phyloP scores from a whole-genome alignment of 2,329 filamentous ascomycete species.

The Plenodomus tracheiphilus region DNA sequence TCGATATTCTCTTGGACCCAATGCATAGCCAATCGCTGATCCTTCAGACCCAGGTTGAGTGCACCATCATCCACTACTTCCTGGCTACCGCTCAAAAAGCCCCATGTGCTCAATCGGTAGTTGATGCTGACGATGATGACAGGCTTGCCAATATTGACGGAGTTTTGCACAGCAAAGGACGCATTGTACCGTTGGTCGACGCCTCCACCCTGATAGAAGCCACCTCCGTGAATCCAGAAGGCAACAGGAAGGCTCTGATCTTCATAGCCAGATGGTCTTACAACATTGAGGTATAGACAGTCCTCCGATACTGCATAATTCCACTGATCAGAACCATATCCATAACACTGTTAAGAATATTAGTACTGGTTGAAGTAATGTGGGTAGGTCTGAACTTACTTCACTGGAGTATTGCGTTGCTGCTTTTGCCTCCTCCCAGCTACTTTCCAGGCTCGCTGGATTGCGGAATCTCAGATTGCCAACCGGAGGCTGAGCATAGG shows the following conservation, averaged over 20 bases:
- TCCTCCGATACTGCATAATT: constrained; percentile 55
- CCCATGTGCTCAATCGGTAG: constrained; percentile 62
- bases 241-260: constrained; percentile 55
- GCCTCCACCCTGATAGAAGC: constrained; percentile 52
- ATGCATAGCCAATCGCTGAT: constrained; percentile 52
- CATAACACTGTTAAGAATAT: constrained; percentile 40
- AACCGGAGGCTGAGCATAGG: constrained; percentile 47
- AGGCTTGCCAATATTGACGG: constrained; percentile 51
- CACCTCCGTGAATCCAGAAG: constrained; percentile 61
- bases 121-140: constrained; percentile 51
- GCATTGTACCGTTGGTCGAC: constrained; percentile 59
- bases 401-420: constrained; percentile 39
- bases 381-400: constrained; percentile 7
- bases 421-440: constrained; percentile 42
- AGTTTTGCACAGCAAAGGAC: constrained; percentile 52
- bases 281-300: constrained; percentile 57
- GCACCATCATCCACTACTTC: constrained; percentile 48
- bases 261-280: constrained; percentile 46
- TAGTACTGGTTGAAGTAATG: constrained; percentile 2
- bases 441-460: constrained; percentile 52
- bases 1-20: constrained; percentile 51
- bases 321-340: constrained; percentile 42
- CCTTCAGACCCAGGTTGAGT: constrained; percentile 51
- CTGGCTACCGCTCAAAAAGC: constrained; percentile 60
- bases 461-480: constrained; percentile 55